A percentile compares a stretch with the other conserved stretches of the same genome.
Evolutionary conservation across 2,329 filamentous ascomycete species (phyloP).

Genomic region (Monilinia aucupariae): DNA sequence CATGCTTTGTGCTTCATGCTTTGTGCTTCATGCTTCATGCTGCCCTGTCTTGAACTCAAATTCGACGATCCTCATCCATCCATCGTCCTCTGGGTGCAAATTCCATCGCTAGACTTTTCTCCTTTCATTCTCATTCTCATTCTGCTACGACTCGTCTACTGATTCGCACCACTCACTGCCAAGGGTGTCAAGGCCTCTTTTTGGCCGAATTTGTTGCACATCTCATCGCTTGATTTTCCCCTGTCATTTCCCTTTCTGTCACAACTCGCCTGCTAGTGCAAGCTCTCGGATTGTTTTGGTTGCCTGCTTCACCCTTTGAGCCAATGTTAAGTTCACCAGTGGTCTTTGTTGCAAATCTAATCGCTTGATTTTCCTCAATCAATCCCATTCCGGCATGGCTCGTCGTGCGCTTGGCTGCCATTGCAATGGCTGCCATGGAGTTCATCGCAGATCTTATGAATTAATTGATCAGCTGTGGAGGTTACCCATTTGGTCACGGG

Average conservation of each 20-base stretch:
- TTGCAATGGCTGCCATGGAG: not conserved
- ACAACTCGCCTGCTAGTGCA: not conserved
- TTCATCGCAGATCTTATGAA: constrained; percentile 1
- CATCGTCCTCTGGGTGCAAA: too few species aligned
- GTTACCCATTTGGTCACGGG: constrained; percentile 7
- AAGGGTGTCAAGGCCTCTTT: not conserved
- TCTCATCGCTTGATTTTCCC: not conserved
- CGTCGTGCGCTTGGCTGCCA: not conserved
- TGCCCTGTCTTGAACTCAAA: not conserved
- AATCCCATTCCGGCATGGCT: not conserved
- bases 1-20: not conserved
- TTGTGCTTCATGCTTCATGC: not conserved
- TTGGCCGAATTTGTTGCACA: not conserved
- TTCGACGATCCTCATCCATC: not conserved
- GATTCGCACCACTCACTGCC: not conserved
- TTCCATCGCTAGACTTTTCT: not conserved
- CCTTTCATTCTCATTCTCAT: not conserved
- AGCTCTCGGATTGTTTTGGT: not conserved
- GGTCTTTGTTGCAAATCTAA: constrained; percentile 4
- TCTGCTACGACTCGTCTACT: not conserved
- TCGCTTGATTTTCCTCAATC: constrained; percentile 8
- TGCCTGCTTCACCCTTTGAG: not conserved
- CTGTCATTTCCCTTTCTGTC: not conserved
- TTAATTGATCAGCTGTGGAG: constrained; percentile 7
- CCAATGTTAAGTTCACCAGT: too few species aligned